Conservation (phyloP, 2,329 filamentous ascomycete genomes). For the Aspergillus luchuensis region DNA sequence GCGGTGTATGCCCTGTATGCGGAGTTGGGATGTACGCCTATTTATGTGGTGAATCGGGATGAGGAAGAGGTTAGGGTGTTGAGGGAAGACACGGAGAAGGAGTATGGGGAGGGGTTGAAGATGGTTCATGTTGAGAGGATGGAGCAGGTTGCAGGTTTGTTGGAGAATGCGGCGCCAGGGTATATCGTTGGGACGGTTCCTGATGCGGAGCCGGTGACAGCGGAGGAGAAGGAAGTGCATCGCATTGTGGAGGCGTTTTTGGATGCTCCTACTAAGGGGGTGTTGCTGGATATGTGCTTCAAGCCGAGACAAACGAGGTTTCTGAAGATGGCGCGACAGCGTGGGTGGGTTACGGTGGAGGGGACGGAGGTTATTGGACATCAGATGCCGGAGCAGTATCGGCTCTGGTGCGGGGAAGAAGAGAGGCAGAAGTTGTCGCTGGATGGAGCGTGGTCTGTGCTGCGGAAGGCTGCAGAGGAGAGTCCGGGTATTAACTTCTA, state of each 20-base stretch:
- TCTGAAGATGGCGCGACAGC: conserved; percentile 35
- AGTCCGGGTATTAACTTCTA: conserved; percentile 38
- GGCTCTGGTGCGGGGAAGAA: conserved; percentile 40
- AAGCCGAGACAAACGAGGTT: conserved; percentile 44
- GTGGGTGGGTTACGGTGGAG: conserved; percentile 43
- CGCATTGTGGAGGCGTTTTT: conserved; percentile 34
- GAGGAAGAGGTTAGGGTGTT: conserved; percentile 32
- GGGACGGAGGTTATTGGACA: conserved; percentile 47
- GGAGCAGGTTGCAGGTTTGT: conserved; percentile 27
- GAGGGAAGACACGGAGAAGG: conserved; percentile 22
- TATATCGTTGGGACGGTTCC: conserved; percentile 46
- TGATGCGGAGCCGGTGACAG: conserved; percentile 38
- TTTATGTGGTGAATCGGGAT: conserved; percentile 45
- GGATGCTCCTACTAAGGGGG: conserved; percentile 28
- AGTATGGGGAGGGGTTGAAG: neutral
- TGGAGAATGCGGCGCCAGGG: conserved; percentile 22
- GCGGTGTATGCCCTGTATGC: conserved; percentile 41
- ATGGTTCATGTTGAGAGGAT: conserved; percentile 35
- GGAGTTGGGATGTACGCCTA: conserved; percentile 29
- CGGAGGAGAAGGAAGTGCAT: conserved; percentile 30
- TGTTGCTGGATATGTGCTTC: conserved; percentile 49
- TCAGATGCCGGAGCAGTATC: conserved; percentile 46
- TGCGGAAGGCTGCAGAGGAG: conserved; percentile 36
- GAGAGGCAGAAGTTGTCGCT: conserved; percentile 25
- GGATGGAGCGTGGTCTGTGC: conserved; percentile 35